phyloP scores from a whole-genome alignment of 768 basidiomycete genomes.

The Lepiota brunneoincarnata region DNA sequence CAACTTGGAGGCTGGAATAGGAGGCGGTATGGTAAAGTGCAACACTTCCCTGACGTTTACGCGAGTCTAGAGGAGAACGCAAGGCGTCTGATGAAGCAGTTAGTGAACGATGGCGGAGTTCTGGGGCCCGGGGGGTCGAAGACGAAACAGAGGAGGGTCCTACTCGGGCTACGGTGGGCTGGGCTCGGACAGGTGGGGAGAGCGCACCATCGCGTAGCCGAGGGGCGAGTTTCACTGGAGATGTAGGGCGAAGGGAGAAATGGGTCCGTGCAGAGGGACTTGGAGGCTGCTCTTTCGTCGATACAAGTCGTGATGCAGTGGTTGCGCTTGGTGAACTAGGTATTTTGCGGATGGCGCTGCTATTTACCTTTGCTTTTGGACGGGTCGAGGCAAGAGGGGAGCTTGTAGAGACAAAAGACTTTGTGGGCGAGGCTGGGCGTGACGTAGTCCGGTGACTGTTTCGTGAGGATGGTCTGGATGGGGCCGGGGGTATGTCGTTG shows the following conservation, averaged over 20 bases:
- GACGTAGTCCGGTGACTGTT: conserved; percentile 26
- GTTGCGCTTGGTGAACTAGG: conserved; percentile 13
- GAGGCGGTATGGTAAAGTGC: conserved; percentile 37
- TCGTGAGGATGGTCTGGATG: conserved; percentile 27
- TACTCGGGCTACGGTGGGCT: background rate
- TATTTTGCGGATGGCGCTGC: conserved; percentile 37
- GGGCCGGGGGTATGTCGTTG: conserved; percentile 30
- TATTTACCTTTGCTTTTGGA: conserved; percentile 64
- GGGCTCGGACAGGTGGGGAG: conserved; percentile 25
- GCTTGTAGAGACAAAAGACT: conserved; percentile 22
- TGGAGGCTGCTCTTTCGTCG: too few species aligned
- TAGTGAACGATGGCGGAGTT: conserved; percentile 26
- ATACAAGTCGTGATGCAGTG: conserved; percentile 3
- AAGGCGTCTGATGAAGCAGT: conserved; percentile 22
- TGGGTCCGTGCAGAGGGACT: too few species aligned
- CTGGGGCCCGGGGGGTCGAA: conserved; percentile 31
- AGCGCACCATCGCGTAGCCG: conserved; percentile 34
- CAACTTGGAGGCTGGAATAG: conserved; percentile 31
- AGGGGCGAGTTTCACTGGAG: conserved; percentile 40
- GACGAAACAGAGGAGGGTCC: conserved; percentile 25
- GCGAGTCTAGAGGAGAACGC: background rate
- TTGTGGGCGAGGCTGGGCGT: conserved; percentile 45
- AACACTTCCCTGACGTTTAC: conserved; percentile 26
- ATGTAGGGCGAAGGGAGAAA: conserved; percentile 31
- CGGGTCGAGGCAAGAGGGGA: conserved; percentile 26